Conservation (phyloP, 2,329 filamentous ascomycete genomes). For the Dactylellina leptospora region DNA sequence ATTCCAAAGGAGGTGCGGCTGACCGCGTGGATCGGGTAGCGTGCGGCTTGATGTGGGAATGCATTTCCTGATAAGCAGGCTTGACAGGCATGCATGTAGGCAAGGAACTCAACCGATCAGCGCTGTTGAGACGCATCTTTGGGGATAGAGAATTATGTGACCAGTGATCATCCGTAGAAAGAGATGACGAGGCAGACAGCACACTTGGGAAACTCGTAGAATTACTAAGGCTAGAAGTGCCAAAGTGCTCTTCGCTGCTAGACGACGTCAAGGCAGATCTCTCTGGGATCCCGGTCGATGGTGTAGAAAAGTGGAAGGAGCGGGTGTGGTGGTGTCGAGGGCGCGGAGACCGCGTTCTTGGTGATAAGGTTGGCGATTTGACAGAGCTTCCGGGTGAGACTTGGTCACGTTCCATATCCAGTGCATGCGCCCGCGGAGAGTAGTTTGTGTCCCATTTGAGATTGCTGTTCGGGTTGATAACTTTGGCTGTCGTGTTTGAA, state of each 20-base stretch:
- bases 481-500: conserved; percentile 53
- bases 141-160: conserved; percentile 40
- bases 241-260: conserved; percentile 56
- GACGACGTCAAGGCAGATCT: conserved; percentile 54
- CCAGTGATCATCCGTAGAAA: conserved; percentile 55
- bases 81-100: conserved; percentile 37
- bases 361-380: conserved; percentile 36
- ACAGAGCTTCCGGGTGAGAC: conserved; percentile 53
- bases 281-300: conserved; percentile 22
- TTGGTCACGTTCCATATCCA: conserved; percentile 54
- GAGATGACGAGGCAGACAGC: conserved; percentile 55
- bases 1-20: conserved; percentile 49
- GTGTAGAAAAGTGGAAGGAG: conserved; percentile 33
- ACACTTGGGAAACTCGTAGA: conserved; percentile 57
- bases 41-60: conserved; percentile 49
- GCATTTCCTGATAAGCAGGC: conserved; percentile 49
- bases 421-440: conserved; percentile 25
- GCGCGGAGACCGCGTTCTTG: conserved; percentile 48
- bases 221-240: conserved; percentile 57
- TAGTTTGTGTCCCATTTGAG: conserved; percentile 38
- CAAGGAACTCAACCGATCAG: conserved; percentile 33
- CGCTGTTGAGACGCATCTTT: conserved; percentile 45
- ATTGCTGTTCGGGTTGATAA: conserved; percentile 34
- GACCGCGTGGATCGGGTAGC: conserved; percentile 38
- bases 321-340: conserved; percentile 48